Base-by-base conservation (phyloP, 2,329 filamentous ascomycete genomes). In the Triangularia setosa region DNA sequence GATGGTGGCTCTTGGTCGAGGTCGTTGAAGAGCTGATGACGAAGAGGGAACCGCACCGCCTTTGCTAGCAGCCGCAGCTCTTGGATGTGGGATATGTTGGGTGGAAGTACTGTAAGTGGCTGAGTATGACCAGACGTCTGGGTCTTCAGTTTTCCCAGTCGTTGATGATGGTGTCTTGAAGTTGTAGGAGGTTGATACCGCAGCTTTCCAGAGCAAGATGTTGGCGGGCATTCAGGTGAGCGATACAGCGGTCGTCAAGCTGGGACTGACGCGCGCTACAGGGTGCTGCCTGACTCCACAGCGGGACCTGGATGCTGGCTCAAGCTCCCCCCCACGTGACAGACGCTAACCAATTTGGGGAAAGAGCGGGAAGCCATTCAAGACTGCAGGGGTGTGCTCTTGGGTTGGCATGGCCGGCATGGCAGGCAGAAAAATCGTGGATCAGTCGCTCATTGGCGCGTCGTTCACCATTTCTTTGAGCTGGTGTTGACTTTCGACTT, bases 21-120 rank as follows among this genome's bases (percentile, higher is more conserved):
- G 59, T 27, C 56, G 69, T 67, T 67, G 65, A 65, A 62, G 73
- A 75, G 77, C 77, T 79, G 81, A 82, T 84, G 81, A 84, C 81
- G 81, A 83, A 80, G 81, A 81, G 81, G 78, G 77, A 79, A 80
- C 79, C 82, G 40, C n/a, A 48, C 6, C 40, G 40, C 18, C 18
- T 21, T 21, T 8, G 12, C 11, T 11, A 18, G 40, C n/a, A 21
- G 40, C 18, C 40, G 40, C 40, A 21, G 21, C 7, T 48, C 40
- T 12, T 8, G 18, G 9, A 21, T 48, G 18, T n/a, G 40, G 18
- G 16, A n/a, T 8, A 21, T 48, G 40, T 48, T n/a, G 40, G n/a
- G 6, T n/a, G n/a, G 9, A 3, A 18, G n/a, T 48, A 9, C n/a
- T 21, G 21, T 9, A n/a, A n/a, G 40, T 8, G 18, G n/a, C n/a